These are phyloP conservation scores for Pleurotus tuber-regium DNA, from an alignment of 768 basidiomycete genomes.

Conservation along the genomic window DNA sequence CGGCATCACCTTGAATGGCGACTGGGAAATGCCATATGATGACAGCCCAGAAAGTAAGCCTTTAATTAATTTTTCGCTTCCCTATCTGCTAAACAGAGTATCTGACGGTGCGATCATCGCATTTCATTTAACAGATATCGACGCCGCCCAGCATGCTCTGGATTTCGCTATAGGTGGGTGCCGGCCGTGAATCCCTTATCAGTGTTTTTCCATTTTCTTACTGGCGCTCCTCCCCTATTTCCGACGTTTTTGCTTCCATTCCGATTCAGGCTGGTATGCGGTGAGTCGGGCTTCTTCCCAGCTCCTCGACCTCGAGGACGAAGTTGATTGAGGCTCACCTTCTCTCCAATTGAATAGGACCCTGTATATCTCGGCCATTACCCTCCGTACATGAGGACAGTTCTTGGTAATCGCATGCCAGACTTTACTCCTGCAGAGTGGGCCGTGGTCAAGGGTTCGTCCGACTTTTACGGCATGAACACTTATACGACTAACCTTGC, in stretches of 20 bases:
- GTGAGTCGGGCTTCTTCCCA: slow-evolving; percentile 35
- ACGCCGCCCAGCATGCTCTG: slow-evolving; percentile 68
- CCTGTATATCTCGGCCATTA: slow-evolving; percentile 73
- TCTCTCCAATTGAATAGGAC: slow-evolving; percentile 35
- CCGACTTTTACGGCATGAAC: slow-evolving; percentile 74
- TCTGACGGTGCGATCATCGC: background rate
- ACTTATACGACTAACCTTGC: slow-evolving; percentile 68
- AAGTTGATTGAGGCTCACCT: background rate
- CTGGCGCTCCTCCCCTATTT: slow-evolving; percentile 33
- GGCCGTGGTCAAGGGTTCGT: slow-evolving; percentile 57
- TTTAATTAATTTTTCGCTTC: background rate
- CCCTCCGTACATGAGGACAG: slow-evolving; percentile 54
- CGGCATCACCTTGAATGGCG: slow-evolving; percentile 79
- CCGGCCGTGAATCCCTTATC: slow-evolving; percentile 16
- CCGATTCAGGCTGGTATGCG: slow-evolving; percentile 52
- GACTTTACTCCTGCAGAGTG: slow-evolving; percentile 56
- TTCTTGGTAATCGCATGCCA: slow-evolving; percentile 57
- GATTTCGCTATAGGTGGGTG: slow-evolving; percentile 67
- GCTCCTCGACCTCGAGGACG: slow-evolving; percentile 1
- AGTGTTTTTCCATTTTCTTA: slow-evolving; percentile 22
- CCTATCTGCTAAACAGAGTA: background rate
- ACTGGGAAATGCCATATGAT: slow-evolving; percentile 75
- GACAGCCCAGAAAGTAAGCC: slow-evolving; percentile 63
- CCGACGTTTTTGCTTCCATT: slow-evolving; percentile 23
- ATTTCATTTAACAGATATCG: slow-evolving; percentile 44